A percentile compares a stretch with the other conserved stretches of the same genome.
phyloP scores from a whole-genome alignment of 768 basidiomycete genomes.

The Hygrophorus russula region DNA sequence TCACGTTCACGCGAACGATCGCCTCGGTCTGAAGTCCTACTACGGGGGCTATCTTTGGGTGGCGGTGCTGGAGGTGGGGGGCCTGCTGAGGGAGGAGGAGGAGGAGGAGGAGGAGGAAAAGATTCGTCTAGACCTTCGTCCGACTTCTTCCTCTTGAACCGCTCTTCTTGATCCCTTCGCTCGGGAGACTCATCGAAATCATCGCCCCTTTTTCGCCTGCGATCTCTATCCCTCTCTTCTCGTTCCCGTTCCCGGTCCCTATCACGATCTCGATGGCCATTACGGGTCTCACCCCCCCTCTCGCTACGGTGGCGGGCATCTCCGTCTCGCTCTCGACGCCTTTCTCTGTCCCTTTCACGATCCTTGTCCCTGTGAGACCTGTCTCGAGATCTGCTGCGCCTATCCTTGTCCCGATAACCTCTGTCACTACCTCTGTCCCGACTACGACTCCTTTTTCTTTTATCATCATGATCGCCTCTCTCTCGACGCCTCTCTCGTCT shows the following conservation, averaged over 20 bases:
- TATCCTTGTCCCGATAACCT: conserved; percentile 35
- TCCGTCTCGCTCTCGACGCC: conserved; percentile 40
- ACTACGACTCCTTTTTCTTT: conserved; percentile 52
- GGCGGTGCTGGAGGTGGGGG: conserved; percentile 23
- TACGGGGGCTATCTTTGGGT: conserved; percentile 36
- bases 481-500: conserved; percentile 44
- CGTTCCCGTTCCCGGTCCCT: conserved; percentile 25
- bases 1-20: conserved; percentile 50
- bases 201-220: conserved; percentile 60
- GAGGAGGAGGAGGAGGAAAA: conserved; percentile 20
- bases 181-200: conserved; percentile 41
- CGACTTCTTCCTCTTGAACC: conserved; percentile 53
- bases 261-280: conserved; percentile 42
- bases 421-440: conserved; percentile 40
- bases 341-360: conserved; percentile 35
- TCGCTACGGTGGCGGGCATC: conserved; percentile 38
- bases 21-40: conserved; percentile 23
- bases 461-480: conserved; percentile 45
- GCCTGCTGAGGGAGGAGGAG: conserved; percentile 19
- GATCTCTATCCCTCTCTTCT: conserved; percentile 35
- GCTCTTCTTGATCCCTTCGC: conserved; percentile 37
- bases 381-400: conserved; percentile 35
- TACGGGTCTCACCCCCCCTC: conserved; percentile 41
- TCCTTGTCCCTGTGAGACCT: conserved; percentile 35
- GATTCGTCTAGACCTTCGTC: conserved; percentile 37